phyloP scores from a whole-genome alignment of 192 early-diverging fungal species.

The Coemansia sp. region DNA sequence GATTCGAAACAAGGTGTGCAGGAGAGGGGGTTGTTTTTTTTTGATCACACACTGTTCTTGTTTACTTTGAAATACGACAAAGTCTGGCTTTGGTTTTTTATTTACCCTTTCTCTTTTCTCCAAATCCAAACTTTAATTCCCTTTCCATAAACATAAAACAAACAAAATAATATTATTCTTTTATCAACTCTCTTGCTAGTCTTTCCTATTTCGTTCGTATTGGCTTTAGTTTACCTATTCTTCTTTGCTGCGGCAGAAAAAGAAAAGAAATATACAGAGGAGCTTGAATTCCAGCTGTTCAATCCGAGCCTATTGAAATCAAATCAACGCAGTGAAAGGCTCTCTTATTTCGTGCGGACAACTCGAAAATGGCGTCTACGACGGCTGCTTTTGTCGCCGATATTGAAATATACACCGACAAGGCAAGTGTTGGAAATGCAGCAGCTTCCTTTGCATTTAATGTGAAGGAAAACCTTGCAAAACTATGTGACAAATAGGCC shows the following conservation, averaged over 20 bases:
- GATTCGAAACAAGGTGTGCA: no score
- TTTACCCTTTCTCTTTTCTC: background rate
- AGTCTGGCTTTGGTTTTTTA: background rate
- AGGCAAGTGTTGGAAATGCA: conserved; percentile 15
- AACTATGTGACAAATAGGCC: no score
- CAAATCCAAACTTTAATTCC: background rate
- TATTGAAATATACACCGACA: conserved; percentile 32
- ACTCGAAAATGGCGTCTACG: conserved; percentile 7
- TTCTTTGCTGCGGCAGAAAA: background rate
- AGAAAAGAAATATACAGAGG: background rate
- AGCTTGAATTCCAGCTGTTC: no score
- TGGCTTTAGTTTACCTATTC: no score
- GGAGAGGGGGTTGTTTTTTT: no score
- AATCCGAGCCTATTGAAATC: background rate
- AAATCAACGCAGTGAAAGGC: background rate
- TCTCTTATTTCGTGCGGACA: background rate
- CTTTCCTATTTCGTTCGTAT: no score
- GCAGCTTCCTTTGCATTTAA: background rate
- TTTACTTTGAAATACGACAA: background rate
- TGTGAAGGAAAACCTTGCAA: no score
- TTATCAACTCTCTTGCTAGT: no score
- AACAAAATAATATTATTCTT: background rate
- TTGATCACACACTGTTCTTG: no score
- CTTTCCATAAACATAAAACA: background rate
- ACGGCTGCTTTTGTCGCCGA: conserved; percentile 16